Evolutionary conservation across 352 stramenopile species (phyloP), one percentile per base, ranked within the genome.

Genomic region (Blastocystis sp.): DNA sequence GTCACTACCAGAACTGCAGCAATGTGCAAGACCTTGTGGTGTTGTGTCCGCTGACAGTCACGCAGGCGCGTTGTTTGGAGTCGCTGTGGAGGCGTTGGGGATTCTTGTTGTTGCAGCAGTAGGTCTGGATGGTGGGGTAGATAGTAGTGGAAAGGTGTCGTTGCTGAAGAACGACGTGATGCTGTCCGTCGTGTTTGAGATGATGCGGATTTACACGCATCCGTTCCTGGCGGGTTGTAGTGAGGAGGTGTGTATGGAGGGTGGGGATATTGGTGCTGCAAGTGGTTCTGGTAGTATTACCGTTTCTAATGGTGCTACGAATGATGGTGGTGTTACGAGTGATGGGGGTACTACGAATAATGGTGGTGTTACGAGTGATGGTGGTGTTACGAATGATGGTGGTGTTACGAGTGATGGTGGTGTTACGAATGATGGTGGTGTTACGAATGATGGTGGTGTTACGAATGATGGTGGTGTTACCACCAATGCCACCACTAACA

Each of bases 141-240:
- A 11, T 59, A 27, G 11, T 59, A 59, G 51, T 6, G 51, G 49
- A 7, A n/a, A 48, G 46, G 21, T 4, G 16, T n/a, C 18, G 7
- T 16, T 38, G 42, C 24, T 81, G 21, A 24, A 21, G 18, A 63
- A 65, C 16, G 69, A 81, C 8, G 69, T 81, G 24, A 18, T 81
- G 24, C 14, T 65, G 24, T 34, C n/a, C 24, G 29, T 46, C 1
- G 27, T 63, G 44, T 57, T 64, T 54, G 69, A 81, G 21, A 63
- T 81, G 69, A 63, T 81, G 8, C 46, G 69, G 8, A 61, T 81
- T 34, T 64, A 64, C 1, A 48, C 46, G 27, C 69, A 81, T 65
- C 69, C 69, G 14, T 81, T 81, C 40, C 48, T 81, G 29, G n/a
- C 44, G 9, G 69, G 69, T 11, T 81, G 69, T 65, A 42, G 40